Evolutionary conservation across 371 early-diverging fungal species (phyloP), one percentile per base, ranked within the genome.

Genomic region (Encephalitozoon cuniculi): DNA sequence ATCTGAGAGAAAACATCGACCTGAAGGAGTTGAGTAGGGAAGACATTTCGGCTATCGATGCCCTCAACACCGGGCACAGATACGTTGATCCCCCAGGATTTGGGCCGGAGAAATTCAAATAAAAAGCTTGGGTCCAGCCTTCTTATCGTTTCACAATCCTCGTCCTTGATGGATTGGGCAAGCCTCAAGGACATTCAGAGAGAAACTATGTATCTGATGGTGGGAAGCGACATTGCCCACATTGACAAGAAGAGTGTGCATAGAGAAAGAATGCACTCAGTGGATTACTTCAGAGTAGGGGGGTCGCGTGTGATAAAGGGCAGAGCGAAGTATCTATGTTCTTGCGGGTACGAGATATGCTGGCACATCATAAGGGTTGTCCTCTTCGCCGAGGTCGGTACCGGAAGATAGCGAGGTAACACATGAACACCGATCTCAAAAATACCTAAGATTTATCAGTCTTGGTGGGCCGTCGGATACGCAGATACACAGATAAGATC

Each of bases 1-100:
- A 75, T 26, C 71, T 79, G 32, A 65, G 51, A 44, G 83, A 82
- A 63, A 82, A 82, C 66, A 67, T 68, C 12, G 64, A 76, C 25
- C 66, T 80, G n/a, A 71, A 71, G 23, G 67, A 55, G 1, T 55
- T 78, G n/a, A 43, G 23, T 7, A 28, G 69, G 30, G 71, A 78
- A 37, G 78, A 78, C 25, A 49, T 72, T 15, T 23, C 46, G n/a
- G 53, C n/a, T 4, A 67, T 78, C 5, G 37, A 55, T 15, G 32
- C 18, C 15, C 23, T 72, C 15, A 37, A 78, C 64, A 69, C 6
- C 26, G 44, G 40, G 23, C 64, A 68, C 44, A 41, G 78, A n/a
- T 78, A 43, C 43, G 52, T 63, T 21, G 63, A 72, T 54, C 52
- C 59, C 25, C 7, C 11, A 11, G 1, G 26, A 0, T 68, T 51